A percentile compares a stretch with the other conserved stretches of the same genome.
These are phyloP conservation scores for Rhizopus delemar DNA, from an alignment of 371 early-diverging fungal species.

Conservation along the genomic window DNA sequence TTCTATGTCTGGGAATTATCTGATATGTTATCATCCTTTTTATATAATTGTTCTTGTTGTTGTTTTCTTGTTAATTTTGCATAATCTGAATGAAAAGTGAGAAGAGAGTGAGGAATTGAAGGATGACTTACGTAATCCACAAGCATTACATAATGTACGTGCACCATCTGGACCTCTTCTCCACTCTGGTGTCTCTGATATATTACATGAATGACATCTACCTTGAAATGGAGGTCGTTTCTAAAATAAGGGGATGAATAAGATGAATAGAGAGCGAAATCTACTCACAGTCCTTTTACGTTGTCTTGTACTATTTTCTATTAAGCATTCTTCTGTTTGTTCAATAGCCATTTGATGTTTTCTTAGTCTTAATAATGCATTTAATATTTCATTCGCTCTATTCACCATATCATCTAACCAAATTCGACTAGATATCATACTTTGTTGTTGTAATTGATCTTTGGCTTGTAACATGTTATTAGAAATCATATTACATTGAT, in stretches of 20 bases:
- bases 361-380: slow-evolving; percentile 42
- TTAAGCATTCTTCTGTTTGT: slow-evolving; percentile 1
- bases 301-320: slow-evolving; percentile 15
- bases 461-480: slow-evolving; percentile 28
- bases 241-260: slow-evolving; percentile 7
- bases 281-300: slow-evolving; percentile 27
- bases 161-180: slow-evolving; percentile 72
- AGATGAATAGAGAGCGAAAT: slow-evolving; percentile 6
- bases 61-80: slow-evolving; percentile 11
- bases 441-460: slow-evolving; percentile 8
- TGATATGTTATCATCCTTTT: too few relatives aligned
- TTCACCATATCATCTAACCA: slow-evolving; percentile 51
- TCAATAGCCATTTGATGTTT: slow-evolving; percentile 42
- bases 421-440: slow-evolving; percentile 16
- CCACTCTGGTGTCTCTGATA: slow-evolving; percentile 73
- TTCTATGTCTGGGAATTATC: too few relatives aligned
- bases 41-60: not conserved
- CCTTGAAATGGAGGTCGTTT: slow-evolving; percentile 52
- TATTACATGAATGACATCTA: slow-evolving; percentile 62
- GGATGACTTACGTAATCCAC: slow-evolving; percentile 58
- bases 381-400: slow-evolving; percentile 43
- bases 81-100: slow-evolving; percentile 18
- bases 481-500: slow-evolving; percentile 30
- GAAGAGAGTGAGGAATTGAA: slow-evolving; percentile 4
- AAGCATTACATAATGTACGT: slow-evolving; percentile 68